Base-by-base conservation (phyloP, 257 asterid species). In the Fraxinus americana region DNA sequence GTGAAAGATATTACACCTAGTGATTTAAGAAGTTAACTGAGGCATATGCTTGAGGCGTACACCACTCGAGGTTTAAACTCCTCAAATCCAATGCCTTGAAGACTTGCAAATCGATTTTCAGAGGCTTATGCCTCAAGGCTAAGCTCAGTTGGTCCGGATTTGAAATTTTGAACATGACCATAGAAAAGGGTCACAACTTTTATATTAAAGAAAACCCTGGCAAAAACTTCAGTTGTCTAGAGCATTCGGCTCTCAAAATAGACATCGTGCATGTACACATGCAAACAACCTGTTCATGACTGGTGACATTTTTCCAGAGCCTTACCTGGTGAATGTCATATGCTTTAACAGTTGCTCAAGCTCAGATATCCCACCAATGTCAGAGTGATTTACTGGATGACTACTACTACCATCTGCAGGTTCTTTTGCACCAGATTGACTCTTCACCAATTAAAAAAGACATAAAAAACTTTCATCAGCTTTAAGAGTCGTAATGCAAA, bases 331-430 rank as follows among this genome's bases (percentile, higher is more conserved):
- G 82, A 94, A 94, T 25, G 88, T 88, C 81, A 87, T 91, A 76
- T 86, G 91, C 88, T 84, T 91, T 83, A 94, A 82, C 85, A 89
- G 80, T 67, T 88, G 88, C 86, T 92, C 98, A 73, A 94, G 95
- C 82, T 88, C 97, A 70, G 89, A 80, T 61, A 94, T 73, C 63
- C 80, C 82, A 75, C 80, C 82, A 81, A 79, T 73, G 50, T 65
- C 81, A 25, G 86, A 80, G 71, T 54, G 77, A 74, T 68, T 63
- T 19, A 72, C 27, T 36, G 84, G 83, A 79, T 82, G 83, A 74
- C 76, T 85, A 79, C 73, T 72, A 71, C 80, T 86, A 78, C 48
- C 82, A 70, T 63, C 79, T 36, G 72, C 76, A 5, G 86, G 82
- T 79, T 80, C 86, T 48, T 45, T 84, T 27, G 68, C 84, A 81